Evolutionary conservation across 495 filamentous ascomycete species (phyloP), one percentile per base, ranked within the genome.

Genomic region (Penicillium samsonianum): DNA sequence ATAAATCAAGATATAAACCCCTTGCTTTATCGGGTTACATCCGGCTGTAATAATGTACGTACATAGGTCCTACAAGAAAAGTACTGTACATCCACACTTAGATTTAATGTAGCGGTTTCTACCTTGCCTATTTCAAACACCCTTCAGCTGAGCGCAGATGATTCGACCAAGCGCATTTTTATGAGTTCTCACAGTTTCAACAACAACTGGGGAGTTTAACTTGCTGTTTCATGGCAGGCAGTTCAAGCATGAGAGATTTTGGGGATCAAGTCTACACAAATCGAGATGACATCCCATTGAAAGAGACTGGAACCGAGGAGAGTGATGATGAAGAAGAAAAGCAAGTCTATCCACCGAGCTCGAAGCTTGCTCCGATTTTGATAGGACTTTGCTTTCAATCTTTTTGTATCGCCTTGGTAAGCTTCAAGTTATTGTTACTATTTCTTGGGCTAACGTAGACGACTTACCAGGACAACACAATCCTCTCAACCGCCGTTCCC

Each of bases 401-500:
- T 10, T 87, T 89, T 59, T 81, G 84, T 46, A 81, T 87, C 67
- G 85, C 86, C 2, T 64, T 89, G 70, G 83, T 85, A 53, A 58
- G 75, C 67, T 20, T 50, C 20, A 4, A 20, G 1, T 17, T n/a
- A 40, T 42, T 1, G 16, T 17, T 25, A 41, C 30, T 9, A 35
- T 40, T 41, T 41, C 10, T 16, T 31, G 11, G 28, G 11, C 43
- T 63, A 41, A 52, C 10, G 8, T 1, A 12, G 50, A 10, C 14
- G 38, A 38, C n/a, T 42, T 61, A 51, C n/a, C 31, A 81, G 78
- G 86, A 88, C 64, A 87, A 88, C 62, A 90, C 90, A 9, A 92
- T 94, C 62, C 88, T 95, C 50, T 84, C 88, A 7, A 93, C 90
- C 0, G 90, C 90, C n/a, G 90, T 92, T 51, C 90, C 90, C 5